phyloP scores from a whole-genome alignment of 192 early-diverging fungal species.

The Cetraspora pellucida region DNA sequence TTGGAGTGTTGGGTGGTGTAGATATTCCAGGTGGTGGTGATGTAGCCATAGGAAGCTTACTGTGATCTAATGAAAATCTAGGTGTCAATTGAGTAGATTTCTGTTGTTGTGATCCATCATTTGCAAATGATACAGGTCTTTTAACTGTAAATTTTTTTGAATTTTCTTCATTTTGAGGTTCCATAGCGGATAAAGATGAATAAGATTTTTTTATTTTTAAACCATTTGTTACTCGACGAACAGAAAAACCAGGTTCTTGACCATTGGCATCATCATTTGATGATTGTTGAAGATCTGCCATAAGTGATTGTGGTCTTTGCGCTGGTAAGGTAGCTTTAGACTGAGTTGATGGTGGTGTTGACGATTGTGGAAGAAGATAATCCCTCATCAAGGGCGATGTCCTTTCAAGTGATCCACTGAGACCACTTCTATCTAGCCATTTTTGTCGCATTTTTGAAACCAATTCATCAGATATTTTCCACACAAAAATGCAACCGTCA shows the following conservation, averaged over 20 bases:
- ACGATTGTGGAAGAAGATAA: not conserved
- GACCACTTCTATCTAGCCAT: constrained; percentile 27
- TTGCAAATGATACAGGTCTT: constrained; percentile 16
- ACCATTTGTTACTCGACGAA: not conserved
- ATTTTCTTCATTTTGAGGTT: constrained; percentile 1
- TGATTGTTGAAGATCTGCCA: constrained; percentile 2
- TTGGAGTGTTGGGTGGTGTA: constrained; percentile 7
- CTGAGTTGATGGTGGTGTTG: not conserved
- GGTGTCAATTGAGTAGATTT: constrained; percentile 12
- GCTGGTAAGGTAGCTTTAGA: not conserved
- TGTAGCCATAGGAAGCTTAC: not conserved
- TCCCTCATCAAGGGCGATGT: constrained; percentile 7
- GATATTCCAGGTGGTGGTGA: not conserved
- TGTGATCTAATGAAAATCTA: not conserved
- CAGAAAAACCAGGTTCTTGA: constrained; percentile 1
- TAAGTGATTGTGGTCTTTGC: constrained; percentile 10
- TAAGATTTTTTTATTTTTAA: constrained; percentile 28
- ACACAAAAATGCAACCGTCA: constrained; percentile 78
- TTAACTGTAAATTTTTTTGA: not conserved
- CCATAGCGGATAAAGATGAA: not conserved
- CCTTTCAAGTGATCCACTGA: not conserved
- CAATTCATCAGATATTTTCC: constrained; percentile 62
- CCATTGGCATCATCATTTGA: not conserved
- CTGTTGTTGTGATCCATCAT: not conserved
- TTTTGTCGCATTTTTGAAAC: constrained; percentile 34